Evolutionary conservation across 108 stramenopile species (phyloP), one percentile per base, ranked within the genome.

Genomic region (Aurantiochytrium sp.): DNA sequence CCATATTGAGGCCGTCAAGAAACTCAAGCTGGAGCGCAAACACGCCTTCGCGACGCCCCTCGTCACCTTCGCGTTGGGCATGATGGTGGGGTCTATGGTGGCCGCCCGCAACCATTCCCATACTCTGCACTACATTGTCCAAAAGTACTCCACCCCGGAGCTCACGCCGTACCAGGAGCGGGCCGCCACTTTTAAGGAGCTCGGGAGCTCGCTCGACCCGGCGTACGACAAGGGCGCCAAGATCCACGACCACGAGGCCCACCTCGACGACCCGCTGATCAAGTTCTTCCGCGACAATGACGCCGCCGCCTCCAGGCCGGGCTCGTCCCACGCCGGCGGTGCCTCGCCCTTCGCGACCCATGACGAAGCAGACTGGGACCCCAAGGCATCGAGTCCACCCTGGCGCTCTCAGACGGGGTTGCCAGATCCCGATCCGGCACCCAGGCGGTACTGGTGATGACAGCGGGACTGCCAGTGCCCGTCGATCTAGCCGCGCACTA

Each of bases 21-120:
- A 48, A 17, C 39, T 81, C 24, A 41, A 48, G 73, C 73, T 81
- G 10, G 45, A 81, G 19, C 21, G 30, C 42, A 41, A 24, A 12
- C 73, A 81, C 24, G 45, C 39, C 2, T 81, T 81, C 39, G 73
- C 73, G n/a, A 81, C 73, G 36, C 73, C 73, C 6, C 73, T 81
- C 24, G 24, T 81, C 21, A 81, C 73, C n/a, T 24, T 41, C 17
- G 73, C 73, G 19, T 12, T 42, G 19, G 73, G 73, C 1, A 48
- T 48, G 42, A 81, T 81, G 73, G 21, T 81, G 10, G 73, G 73
- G 6, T 81, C 73, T 12, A 81, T 81, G 73, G 45, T 48, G n/a
- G 39, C 73, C 0, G 39, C 73, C 36, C 21, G 73, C n/a, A 81
- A 81, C 45, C n/a, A 48, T 30, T 12, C 73, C 24, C 73, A 81